Conservation (phyloP, 2,329 filamentous ascomycete species). For the Colletotrichum trifolii region DNA sequence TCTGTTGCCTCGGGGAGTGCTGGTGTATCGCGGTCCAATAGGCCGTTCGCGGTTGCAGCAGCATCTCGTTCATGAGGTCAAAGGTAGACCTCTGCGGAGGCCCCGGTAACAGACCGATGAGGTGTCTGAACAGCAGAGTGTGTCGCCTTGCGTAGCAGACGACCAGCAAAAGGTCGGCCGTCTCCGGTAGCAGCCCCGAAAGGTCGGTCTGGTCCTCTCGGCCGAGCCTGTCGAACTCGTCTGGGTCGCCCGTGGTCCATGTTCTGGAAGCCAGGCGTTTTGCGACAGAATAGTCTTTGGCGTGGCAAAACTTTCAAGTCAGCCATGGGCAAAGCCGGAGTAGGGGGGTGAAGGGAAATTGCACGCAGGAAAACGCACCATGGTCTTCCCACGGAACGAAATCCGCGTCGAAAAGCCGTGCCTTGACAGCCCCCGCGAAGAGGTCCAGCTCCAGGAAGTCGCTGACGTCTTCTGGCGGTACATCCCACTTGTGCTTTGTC, state of each 20-base stretch:
- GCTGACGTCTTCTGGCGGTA: slow-evolving; percentile 10
- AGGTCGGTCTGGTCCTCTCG: slow-evolving; percentile 5
- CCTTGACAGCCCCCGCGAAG: slow-evolving; percentile 17
- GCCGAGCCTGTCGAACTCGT: slow-evolving; percentile 5
- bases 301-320: neutral
- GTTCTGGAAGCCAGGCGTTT: slow-evolving; percentile 12
- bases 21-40: slow-evolving; percentile 13
- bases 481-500: slow-evolving; percentile 17
- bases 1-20: slow-evolving; percentile 2
- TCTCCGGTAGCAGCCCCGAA: neutral
- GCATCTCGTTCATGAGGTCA: slow-evolving; percentile 4
- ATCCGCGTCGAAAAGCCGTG: neutral
- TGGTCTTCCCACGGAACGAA: slow-evolving; percentile 5
- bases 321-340: neutral
- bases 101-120: slow-evolving; percentile 3
- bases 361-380: neutral
- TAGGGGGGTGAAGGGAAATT: neutral
- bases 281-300: slow-evolving; percentile 3
- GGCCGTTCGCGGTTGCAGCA: slow-evolving; percentile 10
- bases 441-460: slow-evolving; percentile 11
- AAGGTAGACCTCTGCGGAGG: slow-evolving; percentile 1
- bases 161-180: slow-evolving; percentile 12
- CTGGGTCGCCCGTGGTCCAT: slow-evolving; percentile 5
- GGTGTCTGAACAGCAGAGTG: slow-evolving; percentile 9
- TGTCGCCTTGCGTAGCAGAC: slow-evolving; percentile 19